Evolutionary conservation across 1,139 yeast species (phyloP).

Genomic region (Candida sanyaensis): DNA sequence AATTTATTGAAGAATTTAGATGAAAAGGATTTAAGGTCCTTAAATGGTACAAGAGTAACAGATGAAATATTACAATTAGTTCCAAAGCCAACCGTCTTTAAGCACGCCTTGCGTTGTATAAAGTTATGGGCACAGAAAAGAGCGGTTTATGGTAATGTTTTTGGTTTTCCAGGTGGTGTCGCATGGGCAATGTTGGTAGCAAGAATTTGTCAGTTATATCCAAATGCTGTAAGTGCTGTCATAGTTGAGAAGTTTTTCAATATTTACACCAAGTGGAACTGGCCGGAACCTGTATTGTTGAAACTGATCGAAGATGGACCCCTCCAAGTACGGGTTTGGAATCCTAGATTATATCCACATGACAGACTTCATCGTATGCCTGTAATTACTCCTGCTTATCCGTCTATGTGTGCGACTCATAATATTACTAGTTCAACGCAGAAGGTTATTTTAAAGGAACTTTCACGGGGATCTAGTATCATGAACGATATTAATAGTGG

Average conservation of each 20-base stretch:
- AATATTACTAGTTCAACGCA: constrained; percentile 89
- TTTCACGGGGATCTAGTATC: constrained; percentile 70
- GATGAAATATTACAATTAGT: constrained; percentile 88
- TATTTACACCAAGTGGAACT: constrained; percentile 86
- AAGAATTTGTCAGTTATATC: constrained; percentile 92
- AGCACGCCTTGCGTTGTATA: constrained; percentile 88
- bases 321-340: constrained; percentile 94
- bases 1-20: constrained; percentile 82
- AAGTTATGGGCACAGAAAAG: constrained; percentile 97
- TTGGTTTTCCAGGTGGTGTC: constrained; percentile 99
- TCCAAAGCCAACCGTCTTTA: constrained; percentile 91
- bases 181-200: constrained; percentile 99
- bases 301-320: constrained; percentile 98
- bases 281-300: constrained; percentile 97
- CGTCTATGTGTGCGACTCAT: constrained; percentile 99
- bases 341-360: constrained; percentile 83
- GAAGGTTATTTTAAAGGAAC: constrained; percentile 71
- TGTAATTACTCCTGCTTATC: constrained; percentile 98
- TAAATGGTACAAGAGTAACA: constrained; percentile 96
- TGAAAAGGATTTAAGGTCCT: constrained; percentile 83
- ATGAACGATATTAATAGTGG: constrained; percentile 71
- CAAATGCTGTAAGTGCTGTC: constrained; percentile 93
- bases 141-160: constrained; percentile 90
- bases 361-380: constrained; percentile 96
- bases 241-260: constrained; percentile 86